A percentile compares a stretch with the other conserved stretches of the same genome.
These are phyloP conservation scores for Pisolithus thermaeus DNA, from an alignment of 1,284 basidiomycete genomes.

Conservation along the genomic window DNA sequence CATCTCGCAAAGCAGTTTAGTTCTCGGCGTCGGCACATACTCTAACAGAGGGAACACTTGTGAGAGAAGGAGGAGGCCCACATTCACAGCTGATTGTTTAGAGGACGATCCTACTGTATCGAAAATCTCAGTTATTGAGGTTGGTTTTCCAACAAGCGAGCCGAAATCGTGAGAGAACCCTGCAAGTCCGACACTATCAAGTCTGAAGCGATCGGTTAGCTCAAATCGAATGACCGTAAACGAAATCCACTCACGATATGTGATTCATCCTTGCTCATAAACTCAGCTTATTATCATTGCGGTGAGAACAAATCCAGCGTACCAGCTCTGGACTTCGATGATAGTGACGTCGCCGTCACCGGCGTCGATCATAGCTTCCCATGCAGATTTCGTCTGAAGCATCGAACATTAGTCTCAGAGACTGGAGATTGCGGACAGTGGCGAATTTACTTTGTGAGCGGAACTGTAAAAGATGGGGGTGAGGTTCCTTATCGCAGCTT, in stretches of 20 bases:
- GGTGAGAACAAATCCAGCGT: constrained; percentile 17
- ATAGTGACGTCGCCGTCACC: constrained; percentile 21
- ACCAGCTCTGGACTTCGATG: constrained; percentile 47
- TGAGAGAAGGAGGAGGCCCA: constrained; percentile 36
- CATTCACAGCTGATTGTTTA: constrained; percentile 19
- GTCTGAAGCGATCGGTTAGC: constrained; percentile 24
- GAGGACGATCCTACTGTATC: constrained; percentile 31
- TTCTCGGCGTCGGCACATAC: constrained; percentile 38
- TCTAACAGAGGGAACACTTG: constrained; percentile 39
- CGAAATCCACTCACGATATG: constrained; percentile 34
- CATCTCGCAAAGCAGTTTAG: constrained; percentile 32
- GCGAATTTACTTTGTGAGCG: constrained; percentile 20
- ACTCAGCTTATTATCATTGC: constrained; percentile 43
- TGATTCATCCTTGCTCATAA: constrained; percentile 50
- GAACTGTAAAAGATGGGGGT: constrained; percentile 40
- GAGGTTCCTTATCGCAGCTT: constrained; percentile 35
- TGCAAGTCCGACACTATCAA: constrained; percentile 56
- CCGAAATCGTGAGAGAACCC: constrained; percentile 58
- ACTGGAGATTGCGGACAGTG: not conserved
- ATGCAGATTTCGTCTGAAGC: constrained; percentile 40
- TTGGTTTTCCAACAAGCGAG: constrained; percentile 42
- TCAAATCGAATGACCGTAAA: too few species aligned
- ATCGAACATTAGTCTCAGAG: not conserved
- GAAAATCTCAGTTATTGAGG: constrained; percentile 42
- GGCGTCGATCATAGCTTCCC: constrained; percentile 44